Conservation (phyloP, 2,329 filamentous ascomycete species). For the Paecilomyces niveus region DNA sequence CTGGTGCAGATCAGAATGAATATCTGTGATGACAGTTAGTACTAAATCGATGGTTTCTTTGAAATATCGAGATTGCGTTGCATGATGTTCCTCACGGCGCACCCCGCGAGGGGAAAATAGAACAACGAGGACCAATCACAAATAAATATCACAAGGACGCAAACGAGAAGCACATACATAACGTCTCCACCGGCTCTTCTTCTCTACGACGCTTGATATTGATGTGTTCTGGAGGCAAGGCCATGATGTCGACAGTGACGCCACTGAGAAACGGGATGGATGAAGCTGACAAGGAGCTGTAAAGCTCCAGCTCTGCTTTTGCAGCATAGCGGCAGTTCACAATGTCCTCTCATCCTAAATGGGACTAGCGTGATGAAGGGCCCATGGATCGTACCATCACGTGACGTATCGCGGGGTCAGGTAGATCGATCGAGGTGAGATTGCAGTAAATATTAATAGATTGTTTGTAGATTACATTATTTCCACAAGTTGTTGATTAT, state of each 20-base stretch:
- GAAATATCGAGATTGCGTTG: not conserved
- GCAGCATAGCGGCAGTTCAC: not conserved
- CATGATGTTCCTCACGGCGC: not conserved
- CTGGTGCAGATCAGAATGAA: conserved; percentile 37
- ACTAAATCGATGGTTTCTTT: not conserved
- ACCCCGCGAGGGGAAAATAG: not conserved
- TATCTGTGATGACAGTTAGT: conserved; percentile 25
- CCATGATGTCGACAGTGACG: conserved; percentile 24
- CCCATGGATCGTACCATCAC: not conserved
- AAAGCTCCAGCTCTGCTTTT: conserved; percentile 5
- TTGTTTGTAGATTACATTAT: too few species aligned
- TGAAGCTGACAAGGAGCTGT: not conserved
- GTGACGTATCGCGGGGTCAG: not conserved
- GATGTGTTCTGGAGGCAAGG: conserved; percentile 43
- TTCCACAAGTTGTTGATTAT: not conserved
- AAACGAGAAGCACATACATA: conserved; percentile 32
- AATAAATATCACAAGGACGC: not conserved
- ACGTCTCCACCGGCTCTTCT: conserved; percentile 50
- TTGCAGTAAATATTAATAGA: not conserved
- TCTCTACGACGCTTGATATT: conserved; percentile 51
- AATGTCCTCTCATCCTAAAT: not conserved
- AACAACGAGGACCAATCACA: not conserved
- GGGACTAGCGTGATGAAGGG: not conserved
- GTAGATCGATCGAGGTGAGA: not conserved
- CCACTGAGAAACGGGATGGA: not conserved